These are phyloP conservation scores for Didymella glomerata DNA, from an alignment of 2,329 filamentous ascomycete genomes.

Conservation along the genomic window DNA sequence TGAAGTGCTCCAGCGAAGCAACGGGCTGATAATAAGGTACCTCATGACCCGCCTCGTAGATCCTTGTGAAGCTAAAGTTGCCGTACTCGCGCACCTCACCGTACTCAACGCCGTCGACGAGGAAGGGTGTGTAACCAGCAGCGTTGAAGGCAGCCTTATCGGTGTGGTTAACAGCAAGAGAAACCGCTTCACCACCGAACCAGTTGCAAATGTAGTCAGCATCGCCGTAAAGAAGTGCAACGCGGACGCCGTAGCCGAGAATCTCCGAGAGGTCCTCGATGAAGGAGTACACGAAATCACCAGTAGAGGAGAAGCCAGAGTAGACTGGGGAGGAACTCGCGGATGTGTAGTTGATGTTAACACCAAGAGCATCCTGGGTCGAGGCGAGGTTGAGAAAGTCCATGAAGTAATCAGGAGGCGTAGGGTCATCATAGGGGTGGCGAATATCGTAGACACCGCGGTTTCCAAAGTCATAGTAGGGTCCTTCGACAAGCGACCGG, in stretches of 20 bases:
- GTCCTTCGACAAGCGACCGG: constrained; percentile 54
- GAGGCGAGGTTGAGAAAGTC: constrained; percentile 63
- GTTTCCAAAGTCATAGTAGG: constrained; percentile 52
- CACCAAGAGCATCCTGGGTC: constrained; percentile 59
- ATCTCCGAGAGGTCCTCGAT: constrained; percentile 60
- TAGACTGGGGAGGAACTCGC: constrained; percentile 51
- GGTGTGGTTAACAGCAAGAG: constrained; percentile 64
- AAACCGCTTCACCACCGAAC: constrained; percentile 78
- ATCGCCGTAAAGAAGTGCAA: constrained; percentile 65
- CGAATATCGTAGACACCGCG: constrained; percentile 66
- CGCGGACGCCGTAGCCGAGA: constrained; percentile 64
- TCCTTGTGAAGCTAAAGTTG: constrained; percentile 52
- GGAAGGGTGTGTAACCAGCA: constrained; percentile 76
- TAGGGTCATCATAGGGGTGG: constrained; percentile 61
- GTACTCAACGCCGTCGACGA: constrained; percentile 51
- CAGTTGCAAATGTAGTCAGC: constrained; percentile 68
- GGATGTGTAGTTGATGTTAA: constrained; percentile 65
- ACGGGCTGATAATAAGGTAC: constrained; percentile 56
- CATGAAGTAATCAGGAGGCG: constrained; percentile 60
- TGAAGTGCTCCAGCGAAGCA: constrained; percentile 44
- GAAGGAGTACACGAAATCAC: constrained; percentile 57
- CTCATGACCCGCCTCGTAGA: constrained; percentile 54
- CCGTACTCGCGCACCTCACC: constrained; percentile 53
- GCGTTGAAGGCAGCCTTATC: constrained; percentile 62
- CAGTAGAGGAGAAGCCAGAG: constrained; percentile 56